Percentiles rank a stretch among this genome's conserved stretches.
Conservation (phyloP, 192 early-diverging fungal species). For the Kappamyces sp. region DNA sequence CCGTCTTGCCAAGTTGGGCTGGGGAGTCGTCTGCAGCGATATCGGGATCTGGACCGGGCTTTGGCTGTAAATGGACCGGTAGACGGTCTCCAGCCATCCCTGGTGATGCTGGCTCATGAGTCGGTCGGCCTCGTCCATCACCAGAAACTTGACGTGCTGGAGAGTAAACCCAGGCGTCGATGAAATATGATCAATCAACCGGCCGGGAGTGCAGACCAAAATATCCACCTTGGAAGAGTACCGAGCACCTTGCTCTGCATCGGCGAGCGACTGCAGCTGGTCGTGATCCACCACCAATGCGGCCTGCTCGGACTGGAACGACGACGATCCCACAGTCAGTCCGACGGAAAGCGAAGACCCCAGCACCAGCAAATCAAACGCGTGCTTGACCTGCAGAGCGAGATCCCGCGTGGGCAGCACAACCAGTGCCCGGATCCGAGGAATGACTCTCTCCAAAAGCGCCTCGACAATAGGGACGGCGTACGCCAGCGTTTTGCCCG, state of each 20-base stretch:
- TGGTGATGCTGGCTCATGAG: conserved; percentile 87
- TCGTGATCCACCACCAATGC: conserved; percentile 24
- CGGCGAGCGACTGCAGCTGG: conserved; percentile 3
- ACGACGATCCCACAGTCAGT: conserved; percentile 68
- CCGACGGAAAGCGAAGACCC: conserved; percentile 75
- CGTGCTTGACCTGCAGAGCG: conserved; percentile 79
- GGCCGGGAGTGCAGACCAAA: conserved; percentile 90
- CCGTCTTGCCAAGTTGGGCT: background rate
- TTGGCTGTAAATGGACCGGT: background rate
- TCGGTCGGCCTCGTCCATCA: conserved; percentile 96
- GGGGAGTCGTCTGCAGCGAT: background rate
- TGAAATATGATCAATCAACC: conserved; percentile 86
- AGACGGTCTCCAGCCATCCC: conserved; percentile 67
- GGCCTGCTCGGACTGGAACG: conserved; percentile 64
- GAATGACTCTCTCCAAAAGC: conserved; percentile 65
- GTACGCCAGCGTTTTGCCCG: conserved; percentile 94
- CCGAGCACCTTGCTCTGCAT: conserved; percentile 27
- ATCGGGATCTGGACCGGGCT: background rate
- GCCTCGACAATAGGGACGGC: conserved; percentile 88
- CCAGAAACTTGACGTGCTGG: conserved; percentile 85
- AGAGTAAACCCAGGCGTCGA: conserved; percentile 81
- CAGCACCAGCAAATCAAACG: conserved; percentile 68
- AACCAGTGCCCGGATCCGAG: conserved; percentile 78
- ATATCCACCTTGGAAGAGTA: conserved; percentile 76
- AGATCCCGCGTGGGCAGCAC: conserved; percentile 93